A percentile compares a stretch with the other conserved stretches of the same genome.
phyloP scores from a whole-genome alignment of 139 green algal genomes.

The Micractinium sp. region DNA sequence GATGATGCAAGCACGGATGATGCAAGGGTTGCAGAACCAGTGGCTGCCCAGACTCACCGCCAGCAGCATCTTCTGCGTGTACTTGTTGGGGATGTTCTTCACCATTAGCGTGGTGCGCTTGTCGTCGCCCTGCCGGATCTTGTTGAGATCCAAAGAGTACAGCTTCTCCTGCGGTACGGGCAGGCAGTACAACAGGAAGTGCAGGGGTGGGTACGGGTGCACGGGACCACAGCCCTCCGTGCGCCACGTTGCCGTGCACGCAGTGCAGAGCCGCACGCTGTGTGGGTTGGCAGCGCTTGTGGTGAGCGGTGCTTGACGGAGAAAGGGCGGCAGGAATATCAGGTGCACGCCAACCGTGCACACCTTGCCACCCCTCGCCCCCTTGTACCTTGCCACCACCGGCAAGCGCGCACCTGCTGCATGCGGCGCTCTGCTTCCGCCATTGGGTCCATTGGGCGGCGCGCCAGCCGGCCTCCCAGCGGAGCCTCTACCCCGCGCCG shows the following conservation, averaged over 20 bases:
- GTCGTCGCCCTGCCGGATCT: conserved; percentile 75
- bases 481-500: conserved; percentile 38
- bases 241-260: too few relatives aligned
- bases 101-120: conserved; percentile 97
- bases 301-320: too few relatives aligned
- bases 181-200: too few relatives aligned
- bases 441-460: conserved; percentile 71
- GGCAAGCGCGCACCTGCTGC: conserved; percentile 52
- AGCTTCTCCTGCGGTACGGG: conserved; percentile 66
- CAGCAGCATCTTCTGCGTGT: conserved; percentile 99
- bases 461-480: conserved; percentile 71
- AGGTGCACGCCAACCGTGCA: too few relatives aligned
- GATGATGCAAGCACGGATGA: not conserved
- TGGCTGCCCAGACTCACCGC: conserved; percentile 49
- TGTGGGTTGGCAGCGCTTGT: too few relatives aligned
- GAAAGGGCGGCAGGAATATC: too few relatives aligned
- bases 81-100: conserved; percentile 99
- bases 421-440: conserved; percentile 81
- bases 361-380: too few relatives aligned
- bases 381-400: too few relatives aligned
- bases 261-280: too few relatives aligned
- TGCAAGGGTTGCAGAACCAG: not conserved
- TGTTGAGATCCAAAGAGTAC: conserved; percentile 85
- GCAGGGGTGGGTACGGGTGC: not conserved
- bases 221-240: too few relatives aligned